These are phyloP conservation scores for Novymonas esmeraldas DNA, from an alignment of 208 protist species.

Conservation along the genomic window DNA sequence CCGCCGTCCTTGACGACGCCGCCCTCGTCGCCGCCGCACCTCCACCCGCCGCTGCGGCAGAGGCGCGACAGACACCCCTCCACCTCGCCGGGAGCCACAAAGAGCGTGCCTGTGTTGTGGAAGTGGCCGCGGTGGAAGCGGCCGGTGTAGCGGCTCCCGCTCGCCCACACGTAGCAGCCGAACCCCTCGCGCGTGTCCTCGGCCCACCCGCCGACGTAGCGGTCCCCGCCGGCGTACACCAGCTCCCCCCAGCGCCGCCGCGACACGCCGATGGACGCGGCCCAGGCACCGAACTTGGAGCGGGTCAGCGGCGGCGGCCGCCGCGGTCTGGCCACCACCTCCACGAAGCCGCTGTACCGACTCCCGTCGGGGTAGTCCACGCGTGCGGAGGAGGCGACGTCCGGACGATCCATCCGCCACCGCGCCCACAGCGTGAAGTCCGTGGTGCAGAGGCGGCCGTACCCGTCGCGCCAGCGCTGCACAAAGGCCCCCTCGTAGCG, in stretches of 20 bases:
- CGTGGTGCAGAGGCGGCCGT: conserved; percentile 60
- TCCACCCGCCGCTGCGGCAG: conserved; percentile 19
- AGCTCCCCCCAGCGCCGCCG: conserved; percentile 74
- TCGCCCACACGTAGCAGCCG: conserved; percentile 64
- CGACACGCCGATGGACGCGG: conserved; percentile 28
- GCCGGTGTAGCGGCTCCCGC: conserved; percentile 76
- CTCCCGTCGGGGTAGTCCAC: conserved; percentile 65
- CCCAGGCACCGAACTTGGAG: conserved; percentile 75
- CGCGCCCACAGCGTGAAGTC: conserved; percentile 63
- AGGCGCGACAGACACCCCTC: conserved; percentile 37
- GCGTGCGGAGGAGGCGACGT: conserved; percentile 46
- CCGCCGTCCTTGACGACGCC: background rate
- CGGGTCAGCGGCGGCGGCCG: background rate
- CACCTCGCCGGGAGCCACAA: conserved; percentile 22
- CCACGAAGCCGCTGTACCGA: conserved; percentile 65
- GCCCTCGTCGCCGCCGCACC: background rate
- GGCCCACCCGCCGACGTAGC: conserved; percentile 86
- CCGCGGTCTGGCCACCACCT: conserved; percentile 21
- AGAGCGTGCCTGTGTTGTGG: conserved; percentile 75
- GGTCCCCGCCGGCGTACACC: conserved; percentile 49
- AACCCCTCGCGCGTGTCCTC: conserved; percentile 68
- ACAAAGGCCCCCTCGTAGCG: conserved; percentile 75
- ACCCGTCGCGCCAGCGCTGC: conserved; percentile 69
- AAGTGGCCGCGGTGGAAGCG: conserved; percentile 56
- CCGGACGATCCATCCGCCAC: conserved; percentile 78